phyloP scores from a whole-genome alignment of 2,329 filamentous ascomycete genomes.

The Thielaviopsis ethacetica region DNA sequence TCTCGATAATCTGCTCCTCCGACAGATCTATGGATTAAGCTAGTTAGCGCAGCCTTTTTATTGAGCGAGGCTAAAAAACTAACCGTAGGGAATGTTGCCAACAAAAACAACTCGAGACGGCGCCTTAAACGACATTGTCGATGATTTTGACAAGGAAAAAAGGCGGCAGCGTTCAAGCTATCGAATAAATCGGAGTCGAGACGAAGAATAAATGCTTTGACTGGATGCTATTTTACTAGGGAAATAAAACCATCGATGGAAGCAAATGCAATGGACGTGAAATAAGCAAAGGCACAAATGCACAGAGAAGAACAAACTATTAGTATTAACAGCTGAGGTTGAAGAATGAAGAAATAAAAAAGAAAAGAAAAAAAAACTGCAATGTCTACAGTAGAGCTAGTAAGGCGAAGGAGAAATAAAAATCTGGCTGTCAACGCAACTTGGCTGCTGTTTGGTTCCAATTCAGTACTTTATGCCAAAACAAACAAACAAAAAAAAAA shows the following conservation, averaged over 20 bases:
- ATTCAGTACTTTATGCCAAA: not conserved
- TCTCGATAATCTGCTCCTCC: slow-evolving; percentile 89
- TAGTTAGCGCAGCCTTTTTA: not conserved
- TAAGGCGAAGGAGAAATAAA: too few species aligned
- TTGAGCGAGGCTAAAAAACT: slow-evolving; percentile 11
- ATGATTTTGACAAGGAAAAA: not conserved
- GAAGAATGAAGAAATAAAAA: not conserved
- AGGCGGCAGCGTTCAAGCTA: not conserved
- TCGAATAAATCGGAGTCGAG: too few species aligned
- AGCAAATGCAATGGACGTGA: not conserved
- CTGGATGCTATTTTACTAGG: not conserved
- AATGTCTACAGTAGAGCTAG: too few species aligned
- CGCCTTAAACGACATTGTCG: slow-evolving; percentile 54
- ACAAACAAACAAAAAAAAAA: not conserved
- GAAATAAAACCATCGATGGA: not conserved
- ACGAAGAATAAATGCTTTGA: too few species aligned
- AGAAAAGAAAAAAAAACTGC: too few species aligned
- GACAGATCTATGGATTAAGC: slow-evolving; percentile 52
- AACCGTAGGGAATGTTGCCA: slow-evolving; percentile 73
- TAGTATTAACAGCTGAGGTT: not conserved
- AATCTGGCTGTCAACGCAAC: not conserved
- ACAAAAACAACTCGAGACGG: slow-evolving; percentile 70
- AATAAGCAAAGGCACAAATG: not conserved
- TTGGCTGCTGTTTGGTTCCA: too few species aligned
- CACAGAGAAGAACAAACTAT: not conserved